Evolutionary conservation across 345 rosid genomes (phyloP).

Genomic region (Syzygium aromaticum): DNA sequence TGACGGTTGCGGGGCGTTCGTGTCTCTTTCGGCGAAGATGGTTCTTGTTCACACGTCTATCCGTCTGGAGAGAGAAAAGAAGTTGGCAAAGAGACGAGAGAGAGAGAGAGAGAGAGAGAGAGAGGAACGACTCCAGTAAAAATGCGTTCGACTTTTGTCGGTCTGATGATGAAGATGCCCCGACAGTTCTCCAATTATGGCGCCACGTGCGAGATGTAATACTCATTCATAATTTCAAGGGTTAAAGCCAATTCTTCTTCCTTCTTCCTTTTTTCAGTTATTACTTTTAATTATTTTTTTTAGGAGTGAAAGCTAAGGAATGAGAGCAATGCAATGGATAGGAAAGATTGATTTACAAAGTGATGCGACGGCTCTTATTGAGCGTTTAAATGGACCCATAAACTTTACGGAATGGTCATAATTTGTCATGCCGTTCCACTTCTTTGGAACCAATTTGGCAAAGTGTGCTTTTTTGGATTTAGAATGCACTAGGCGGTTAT

Average conservation of each 20-base stretch:
- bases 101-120: neutral
- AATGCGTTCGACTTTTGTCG: neutral
- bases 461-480: too few species aligned
- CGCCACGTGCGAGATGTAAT: neutral
- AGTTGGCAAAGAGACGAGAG: neutral
- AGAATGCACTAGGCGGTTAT: too few species aligned
- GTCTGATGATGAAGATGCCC: neutral
- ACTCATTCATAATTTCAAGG: neutral
- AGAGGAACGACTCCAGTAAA: neutral
- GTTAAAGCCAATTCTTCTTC: neutral
- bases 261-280: neutral
- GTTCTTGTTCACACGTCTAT: neutral
- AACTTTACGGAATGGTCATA: neutral
- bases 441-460: neutral
- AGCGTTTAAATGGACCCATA: neutral
- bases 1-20: neutral
- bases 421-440: neutral
- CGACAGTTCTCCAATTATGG: neutral
- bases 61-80: neutral
- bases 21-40: neutral
- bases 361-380: neutral
- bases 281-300: neutral
- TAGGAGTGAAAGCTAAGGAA: neutral
- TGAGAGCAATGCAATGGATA: neutral
- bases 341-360: neutral